Evolutionary conservation across 768 basidiomycete genomes (phyloP), one percentile per base, ranked within the genome.

Genomic region (Gyrodon lividus): DNA sequence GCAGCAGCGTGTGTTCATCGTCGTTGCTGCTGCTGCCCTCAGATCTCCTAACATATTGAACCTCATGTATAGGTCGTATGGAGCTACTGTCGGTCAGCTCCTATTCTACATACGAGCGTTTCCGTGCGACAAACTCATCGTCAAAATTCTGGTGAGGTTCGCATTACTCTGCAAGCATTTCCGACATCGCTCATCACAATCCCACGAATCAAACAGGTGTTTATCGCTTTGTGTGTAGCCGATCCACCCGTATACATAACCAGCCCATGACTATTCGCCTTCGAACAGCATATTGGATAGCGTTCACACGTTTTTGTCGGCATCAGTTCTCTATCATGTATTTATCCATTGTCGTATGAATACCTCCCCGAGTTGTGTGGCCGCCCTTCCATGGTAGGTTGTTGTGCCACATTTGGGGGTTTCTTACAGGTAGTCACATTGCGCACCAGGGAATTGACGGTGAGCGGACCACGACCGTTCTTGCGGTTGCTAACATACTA

Each of bases 21-120:
- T 5, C 8, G n/a, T 6, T 17, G 12, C 24, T 31, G 17, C 10
- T 26, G 24, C 16, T 14, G 17, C 14, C 2, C 2, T 28, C 47
- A 23, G 16, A 26, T n/a, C 24, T 8, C 6, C 13, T 8, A 12
- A 26, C 17, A 26, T 28, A 12, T 26, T 51, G 26, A 19, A 50
- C 23, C 20, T 16, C 8, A 13, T 38, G 20, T 41, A n/a, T 30
- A 64, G 63, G 7, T 46, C 65, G 28, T 59, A 64, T 26, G 63
- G 63, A 1, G 51, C 46, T 5, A 49, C 50, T 13, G 6, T 59
- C 23, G 45, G 60, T 20, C 63, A 64, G 52, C 51, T 52, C 47
- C 20, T 51, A 8, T 59, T 58, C 39, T 65, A 65, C 34, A 10
- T 56, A 12, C 30, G 31, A 39, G 34, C 46, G 0, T 65, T 65